A percentile compares a stretch with the other conserved stretches of the same genome.
phyloP scores from a whole-genome alignment of 495 filamentous ascomycete species.

The Aspergillus coremiiformis region DNA sequence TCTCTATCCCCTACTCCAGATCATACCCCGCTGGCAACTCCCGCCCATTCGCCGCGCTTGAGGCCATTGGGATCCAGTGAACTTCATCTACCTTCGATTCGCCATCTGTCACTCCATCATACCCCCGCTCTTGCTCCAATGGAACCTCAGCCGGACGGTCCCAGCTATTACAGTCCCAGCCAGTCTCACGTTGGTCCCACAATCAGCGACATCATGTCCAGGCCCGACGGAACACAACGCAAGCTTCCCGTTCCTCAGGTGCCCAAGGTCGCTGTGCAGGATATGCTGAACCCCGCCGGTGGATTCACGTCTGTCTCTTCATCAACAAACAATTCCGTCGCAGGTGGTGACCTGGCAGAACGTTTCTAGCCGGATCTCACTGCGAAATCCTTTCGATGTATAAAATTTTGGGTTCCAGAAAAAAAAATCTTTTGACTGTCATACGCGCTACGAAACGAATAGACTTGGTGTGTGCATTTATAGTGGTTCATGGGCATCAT shows the following conservation, averaged over 20 bases:
- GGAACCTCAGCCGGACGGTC: slow-evolving; percentile 63
- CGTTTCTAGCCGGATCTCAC: slow-evolving; percentile 24
- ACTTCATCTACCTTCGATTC: slow-evolving; percentile 76
- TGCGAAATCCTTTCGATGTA: not conserved
- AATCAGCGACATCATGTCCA: slow-evolving; percentile 87
- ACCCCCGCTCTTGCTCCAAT: slow-evolving; percentile 88
- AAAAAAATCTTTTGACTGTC: slow-evolving; percentile 19
- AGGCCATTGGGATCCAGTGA: slow-evolving; percentile 65
- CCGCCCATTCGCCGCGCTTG: slow-evolving; percentile 88
- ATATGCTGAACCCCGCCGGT: slow-evolving; percentile 61
- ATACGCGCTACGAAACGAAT: slow-evolving; percentile 41
- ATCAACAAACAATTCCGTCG: slow-evolving; percentile 44
- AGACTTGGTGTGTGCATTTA: slow-evolving; percentile 43
- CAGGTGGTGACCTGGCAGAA: slow-evolving; percentile 35
- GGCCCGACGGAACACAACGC: slow-evolving; percentile 75
- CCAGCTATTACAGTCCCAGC: slow-evolving; percentile 50
- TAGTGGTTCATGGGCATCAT: slow-evolving; percentile 23
- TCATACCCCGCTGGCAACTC: slow-evolving; percentile 91
- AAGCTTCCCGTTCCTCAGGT: slow-evolving; percentile 91
- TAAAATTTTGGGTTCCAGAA: slow-evolving; percentile 14
- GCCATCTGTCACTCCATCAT: slow-evolving; percentile 77
- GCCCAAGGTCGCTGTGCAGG: slow-evolving; percentile 83
- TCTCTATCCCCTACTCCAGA: slow-evolving; percentile 94
- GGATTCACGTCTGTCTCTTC: slow-evolving; percentile 54
- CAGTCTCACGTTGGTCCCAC: slow-evolving; percentile 55